Base-by-base conservation (phyloP, 1,284 basidiomycete genomes). In the Cryptococcus depauperatus region DNA sequence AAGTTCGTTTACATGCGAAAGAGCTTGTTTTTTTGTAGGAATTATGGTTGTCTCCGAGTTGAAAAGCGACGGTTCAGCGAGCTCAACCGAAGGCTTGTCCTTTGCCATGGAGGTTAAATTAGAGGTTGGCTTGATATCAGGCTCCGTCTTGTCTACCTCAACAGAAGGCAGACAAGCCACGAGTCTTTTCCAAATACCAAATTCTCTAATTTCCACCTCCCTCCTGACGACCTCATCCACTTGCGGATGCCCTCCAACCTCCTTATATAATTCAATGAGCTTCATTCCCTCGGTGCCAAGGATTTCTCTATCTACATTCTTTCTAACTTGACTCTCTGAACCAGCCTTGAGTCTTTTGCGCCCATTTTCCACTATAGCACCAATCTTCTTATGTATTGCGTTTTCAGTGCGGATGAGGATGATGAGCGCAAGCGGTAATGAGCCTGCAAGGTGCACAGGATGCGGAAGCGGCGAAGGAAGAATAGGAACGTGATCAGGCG, bases 311-410 rank as follows among this genome's bases (percentile, higher is more conserved):
- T 68, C 65, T 19, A 65, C 61, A 14, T 82, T 82, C 59, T 76
- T 80, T 60, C 75, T 79, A 11, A 90, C 69, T 39, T 83, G 75
- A 43, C 83, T 81, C 6, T 79, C 79, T n/a, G 77, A 71, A 8
- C 80, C 75, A 0, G 82, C 84, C 8, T 78, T 66, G 9, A 96
- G 73, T 22, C 92, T 76, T 54, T 76, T 83, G 33, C 88, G 75
- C 11, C 86, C 79, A 53, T 79, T 85, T 25, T 81, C 78, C 28
- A 92, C 76, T 61, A 93, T 73, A 1, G 53, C 66, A 37, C 77
- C 78, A 25, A 47, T 82, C 1, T 58, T 56, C 0, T 56, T 85
- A 56, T 88, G 76, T 18, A 93, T 74, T 1, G 83, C 78, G 6
- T 70, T 67, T 70, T 95, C 79, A 0, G 75, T 70, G 2, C 57